Base-by-base conservation (phyloP, 2,329 filamentous ascomycete species). In the Fusarium sacchari region DNA sequence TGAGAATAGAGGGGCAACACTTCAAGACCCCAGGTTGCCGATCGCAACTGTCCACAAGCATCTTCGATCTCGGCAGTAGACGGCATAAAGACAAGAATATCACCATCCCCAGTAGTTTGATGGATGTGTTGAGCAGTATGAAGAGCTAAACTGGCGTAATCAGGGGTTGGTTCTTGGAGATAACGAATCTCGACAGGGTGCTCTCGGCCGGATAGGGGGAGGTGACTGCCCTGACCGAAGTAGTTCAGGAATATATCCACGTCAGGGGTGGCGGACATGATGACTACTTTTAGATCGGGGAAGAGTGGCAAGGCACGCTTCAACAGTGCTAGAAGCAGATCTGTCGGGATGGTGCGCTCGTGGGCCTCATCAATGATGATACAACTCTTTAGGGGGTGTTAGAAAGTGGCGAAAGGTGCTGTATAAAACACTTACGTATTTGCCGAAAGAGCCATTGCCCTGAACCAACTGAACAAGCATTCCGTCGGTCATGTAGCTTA, bases 1-100 rank as follows among this genome's bases (percentile, higher is more conserved):
- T 95, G 94, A 67, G 95, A 96, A 79, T 98, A 98, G 28, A 98
- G 95, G 0, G 96, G 96, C 15, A 98, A 85, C 69, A 98, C 95
- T 66, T 97, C 88, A 3, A 98, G 87, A 59, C 98, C 95, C 30
- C 17, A 24, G 22, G 53, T 34, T 26, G 53, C 53, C 13, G 28
- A 26, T 47, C 55, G 39, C n/a, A 58, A 32, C 24, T 58, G 30
- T 34, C 18, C 40, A n/a, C 55, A 58, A 47, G 55, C 40, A 47
- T 26, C n/a, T 24, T 58, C 55, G 11, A 58, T 58, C 28, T 58
- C 55, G 24, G 18, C 26, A 22, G 30, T 32, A 17, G 30, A 44
- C 5, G 55, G n/a, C 55, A 58, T 46, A 46, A 58, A 58, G n/a
- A 58, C 22, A 30, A 58, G 39, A 34, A 58, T 46, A 22, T 58